Evolutionary conservation across 345 rosid genomes (phyloP).

Genomic region (Melaleuca alternifolia): DNA sequence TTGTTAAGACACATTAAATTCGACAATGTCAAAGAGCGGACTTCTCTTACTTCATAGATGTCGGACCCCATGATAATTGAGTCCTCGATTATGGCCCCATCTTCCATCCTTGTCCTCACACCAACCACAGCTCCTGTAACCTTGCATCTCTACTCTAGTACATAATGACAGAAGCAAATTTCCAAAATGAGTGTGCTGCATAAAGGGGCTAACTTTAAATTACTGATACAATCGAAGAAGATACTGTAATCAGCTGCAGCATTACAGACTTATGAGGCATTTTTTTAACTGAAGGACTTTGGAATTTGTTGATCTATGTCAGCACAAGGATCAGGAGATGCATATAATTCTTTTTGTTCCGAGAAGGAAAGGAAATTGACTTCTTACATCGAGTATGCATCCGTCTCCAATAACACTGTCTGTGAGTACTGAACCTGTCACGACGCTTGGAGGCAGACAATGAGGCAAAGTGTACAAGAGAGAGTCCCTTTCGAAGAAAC

Average conservation of each 20-base stretch:
- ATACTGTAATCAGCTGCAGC: background rate
- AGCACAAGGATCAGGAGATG: background rate
- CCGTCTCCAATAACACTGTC: conserved; percentile 72
- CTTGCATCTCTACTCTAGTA: conserved; percentile 55
- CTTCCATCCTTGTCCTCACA: conserved; percentile 62
- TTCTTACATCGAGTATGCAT: conserved; percentile 64
- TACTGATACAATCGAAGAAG: background rate
- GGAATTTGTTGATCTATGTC: background rate
- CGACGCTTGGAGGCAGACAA: conserved; percentile 54
- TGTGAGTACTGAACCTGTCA: conserved; percentile 42
- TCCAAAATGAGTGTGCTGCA: background rate
- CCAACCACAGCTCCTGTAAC: conserved; percentile 69
- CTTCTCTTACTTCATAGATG: conserved; percentile 45
- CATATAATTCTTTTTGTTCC: background rate
- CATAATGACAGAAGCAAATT: background rate
- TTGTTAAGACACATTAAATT: background rate
- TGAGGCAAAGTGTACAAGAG: conserved; percentile 65
- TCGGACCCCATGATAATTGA: conserved; percentile 76
- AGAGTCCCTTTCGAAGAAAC: conserved; percentile 47
- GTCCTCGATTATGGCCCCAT: conserved; percentile 52
- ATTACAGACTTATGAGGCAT: background rate
- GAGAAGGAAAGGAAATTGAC: background rate
- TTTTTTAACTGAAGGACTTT: background rate
- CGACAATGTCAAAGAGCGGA: background rate
- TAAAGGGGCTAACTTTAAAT: background rate